These are phyloP conservation scores for Suillus luteus DNA, from an alignment of 768 basidiomycete genomes.

Conservation along the genomic window DNA sequence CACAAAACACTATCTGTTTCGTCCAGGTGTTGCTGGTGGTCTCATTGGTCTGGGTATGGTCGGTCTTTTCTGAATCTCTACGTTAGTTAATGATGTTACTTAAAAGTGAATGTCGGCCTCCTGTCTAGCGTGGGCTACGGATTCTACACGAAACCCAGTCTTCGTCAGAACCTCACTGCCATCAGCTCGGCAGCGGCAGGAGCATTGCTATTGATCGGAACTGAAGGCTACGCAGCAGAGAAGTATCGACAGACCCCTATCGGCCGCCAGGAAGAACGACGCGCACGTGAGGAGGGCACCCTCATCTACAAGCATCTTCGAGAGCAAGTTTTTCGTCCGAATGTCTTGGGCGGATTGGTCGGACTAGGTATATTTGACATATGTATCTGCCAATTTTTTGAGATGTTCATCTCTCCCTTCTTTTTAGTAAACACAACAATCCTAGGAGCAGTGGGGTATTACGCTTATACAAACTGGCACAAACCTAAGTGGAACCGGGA, in stretches of 20 bases:
- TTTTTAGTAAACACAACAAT: slow-evolving; percentile 63
- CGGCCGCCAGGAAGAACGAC: slow-evolving; percentile 56
- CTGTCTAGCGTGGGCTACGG: slow-evolving; percentile 61
- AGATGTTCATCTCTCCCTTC: background rate
- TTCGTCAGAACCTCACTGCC: slow-evolving; percentile 57
- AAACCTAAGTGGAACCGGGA: slow-evolving; percentile 64
- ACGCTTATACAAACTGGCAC: slow-evolving; percentile 67
- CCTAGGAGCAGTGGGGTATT: slow-evolving; percentile 63
- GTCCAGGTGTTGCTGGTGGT: slow-evolving; percentile 72
- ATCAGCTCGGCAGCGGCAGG: slow-evolving; percentile 56
- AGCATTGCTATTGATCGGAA: slow-evolving; percentile 55
- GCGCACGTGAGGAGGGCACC: slow-evolving; percentile 59
- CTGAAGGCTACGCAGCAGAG: slow-evolving; percentile 66
- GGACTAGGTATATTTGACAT: slow-evolving; percentile 51
- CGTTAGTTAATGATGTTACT: slow-evolving; percentile 2
- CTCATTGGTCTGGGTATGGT: slow-evolving; percentile 65
- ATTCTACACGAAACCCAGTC: slow-evolving; percentile 61
- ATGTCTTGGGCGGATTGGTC: slow-evolving; percentile 64
- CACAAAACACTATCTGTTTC: slow-evolving; percentile 55
- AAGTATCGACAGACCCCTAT: slow-evolving; percentile 58
- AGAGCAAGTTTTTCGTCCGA: slow-evolving; percentile 62
- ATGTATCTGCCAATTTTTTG: background rate
- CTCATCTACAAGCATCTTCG: slow-evolving; percentile 53
- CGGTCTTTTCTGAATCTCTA: background rate
- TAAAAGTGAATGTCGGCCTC: slow-evolving; percentile 69